Base-by-base conservation (phyloP, 768 basidiomycete genomes). In the Gymnopilus dilepis region DNA sequence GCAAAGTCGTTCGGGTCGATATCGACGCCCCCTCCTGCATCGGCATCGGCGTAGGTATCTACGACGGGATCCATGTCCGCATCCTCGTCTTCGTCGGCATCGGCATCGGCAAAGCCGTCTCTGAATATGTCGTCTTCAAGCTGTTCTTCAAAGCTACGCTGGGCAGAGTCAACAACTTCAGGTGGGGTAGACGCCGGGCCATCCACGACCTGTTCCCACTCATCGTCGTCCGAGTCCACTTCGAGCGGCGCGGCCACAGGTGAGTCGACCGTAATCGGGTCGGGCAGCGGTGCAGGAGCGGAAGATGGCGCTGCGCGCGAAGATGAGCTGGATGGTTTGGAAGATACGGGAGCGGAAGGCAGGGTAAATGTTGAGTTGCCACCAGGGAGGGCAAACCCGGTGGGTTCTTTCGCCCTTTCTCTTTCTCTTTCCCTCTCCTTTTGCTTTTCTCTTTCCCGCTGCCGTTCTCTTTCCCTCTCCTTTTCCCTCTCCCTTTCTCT, bases 141-240 rank as follows among this genome's bases (percentile, higher is more conserved):
- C 22, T 64, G 63, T 22, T 59, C 61, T 37, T 67, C 66, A 33
- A 63, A 48, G 17, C 57, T 55, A 6, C 61, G 47, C 9, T 47
- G 42, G 4, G 43, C 31, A 9, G 62, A 55, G 21, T 58, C 26
- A 19, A 58, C 58, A 4, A 61, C 56, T 1, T 65, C 70, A 50
- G 47, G 30, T 15, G 47, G 26, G 15, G 30, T 17, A 9, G 47
- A 28, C 6, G 47, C 26, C n/a, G 47, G 26, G 7, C 15, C 28
- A 50, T 50, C 47, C 13, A 47, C 43, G 0, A 85, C 80, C 43
- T 77, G 73, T 58, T 86, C 84, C 86, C 85, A 88, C 17, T 86
- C 86, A 9, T 67, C 66, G 19, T 70, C 67, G 12, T 67, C 67
- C 7, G 62, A 56, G 48, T 66, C 65, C 11, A 43, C 50, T 42